Percentiles rank a stretch among this genome's conserved stretches.
Evolutionary conservation across 192 early-diverging fungal genomes (phyloP).

Genomic region (Rhizoclosmatium globosum): DNA sequence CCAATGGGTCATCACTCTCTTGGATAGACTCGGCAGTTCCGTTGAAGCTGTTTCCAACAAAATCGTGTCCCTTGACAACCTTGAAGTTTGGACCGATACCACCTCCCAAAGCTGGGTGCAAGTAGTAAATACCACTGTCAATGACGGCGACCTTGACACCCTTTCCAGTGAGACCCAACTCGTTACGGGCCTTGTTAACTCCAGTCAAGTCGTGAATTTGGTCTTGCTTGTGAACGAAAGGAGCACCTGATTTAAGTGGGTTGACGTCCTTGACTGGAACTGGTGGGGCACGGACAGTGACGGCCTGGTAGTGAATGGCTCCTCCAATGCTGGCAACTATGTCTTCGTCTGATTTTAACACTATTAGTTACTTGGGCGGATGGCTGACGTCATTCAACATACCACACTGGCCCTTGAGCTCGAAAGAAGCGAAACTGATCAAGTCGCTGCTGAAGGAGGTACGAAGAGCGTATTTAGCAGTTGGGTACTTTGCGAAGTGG

Average conservation of each 20-base stretch:
- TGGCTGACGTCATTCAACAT: not conserved
- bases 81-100: conserved; percentile 47
- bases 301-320: not conserved
- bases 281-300: not conserved
- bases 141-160: conserved; percentile 61
- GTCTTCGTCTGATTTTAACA: not conserved
- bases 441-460: not conserved
- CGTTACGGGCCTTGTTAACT: conserved; percentile 37
- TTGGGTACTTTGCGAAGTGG: not conserved
- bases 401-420: not conserved
- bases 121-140: conserved; percentile 61
- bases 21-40: conserved; percentile 8
- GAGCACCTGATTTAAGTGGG: not conserved
- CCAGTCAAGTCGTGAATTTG: conserved; percentile 32
- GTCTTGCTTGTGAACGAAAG: not conserved
- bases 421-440: not conserved
- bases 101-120: conserved; percentile 62
- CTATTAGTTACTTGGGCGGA: no score
- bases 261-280: not conserved
- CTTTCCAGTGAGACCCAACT: conserved; percentile 50
- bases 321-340: not conserved
- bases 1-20: conserved; percentile 52
- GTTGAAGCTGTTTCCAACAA: conserved; percentile 55
- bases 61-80: conserved; percentile 49
- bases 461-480: not conserved